Base-by-base conservation (phyloP, 2,329 filamentous ascomycete species). In the Pseudocercospora crystallina region DNA sequence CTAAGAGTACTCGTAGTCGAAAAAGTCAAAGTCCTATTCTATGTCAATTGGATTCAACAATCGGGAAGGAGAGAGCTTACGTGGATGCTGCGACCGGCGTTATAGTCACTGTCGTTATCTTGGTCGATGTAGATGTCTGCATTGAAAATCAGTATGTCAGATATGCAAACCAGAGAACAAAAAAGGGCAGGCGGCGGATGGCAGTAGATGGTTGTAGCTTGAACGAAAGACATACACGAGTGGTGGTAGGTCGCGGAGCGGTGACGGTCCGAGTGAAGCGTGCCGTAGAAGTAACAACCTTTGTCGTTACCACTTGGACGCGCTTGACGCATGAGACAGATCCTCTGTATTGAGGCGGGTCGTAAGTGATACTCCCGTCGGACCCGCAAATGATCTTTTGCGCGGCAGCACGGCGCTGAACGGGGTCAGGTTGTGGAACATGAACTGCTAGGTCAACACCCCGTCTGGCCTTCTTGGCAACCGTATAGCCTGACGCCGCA, bases 291-390 rank as follows among this genome's bases (percentile, higher is more conserved):
- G 53, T 48, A 14, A 56, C 20, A 14, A 51, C 43, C 37, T 56
- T 52, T 20, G 48, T 56, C 5, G 45, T 51, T 5, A 56, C 41
- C 17, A 56, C 36, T 30, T 40, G 44, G 2, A 56, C 42, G 29
- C 35, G 36, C 31, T 49, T 49, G 41, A 49, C 40, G 45, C 53
- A 56, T 31, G 45, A 52, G 5, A 56, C 49, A 1, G 44, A 43
- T 30, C 53, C 51, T 43, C 46, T 36, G 53, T 46, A 56, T 15
- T 49, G 41, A 14, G 45, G 53, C 33, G 53, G 53, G 26, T 51
- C 38, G 13, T 49, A 56, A 13, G 45, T 49, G 37, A 56, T 48
- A 13, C 29, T 47, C 14, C 53, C 53, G 47, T 56, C 49, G 1
- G 37, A 17, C 8, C 41, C 45, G 34, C 53, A 56, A 7, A 49